Base-by-base conservation (phyloP, 208 protist genomes). In the Trypanosoma conorhini region DNA sequence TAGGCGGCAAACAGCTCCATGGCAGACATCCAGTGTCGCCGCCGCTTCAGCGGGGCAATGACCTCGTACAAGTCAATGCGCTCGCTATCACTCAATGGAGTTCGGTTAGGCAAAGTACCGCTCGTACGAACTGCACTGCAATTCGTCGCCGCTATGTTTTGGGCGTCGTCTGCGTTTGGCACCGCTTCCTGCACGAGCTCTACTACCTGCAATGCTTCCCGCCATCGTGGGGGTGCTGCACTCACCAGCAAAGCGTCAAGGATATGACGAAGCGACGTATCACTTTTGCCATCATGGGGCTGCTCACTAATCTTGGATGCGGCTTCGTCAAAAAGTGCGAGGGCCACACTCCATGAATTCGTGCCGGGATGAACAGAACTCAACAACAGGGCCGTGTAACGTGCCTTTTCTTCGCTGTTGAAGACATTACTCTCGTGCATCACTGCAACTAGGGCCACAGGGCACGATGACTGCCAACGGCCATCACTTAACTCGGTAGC, bases 1-100 rank as follows among this genome's bases (percentile, higher is more conserved):
- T 81, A 68, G 0, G 50, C 22, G 40, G 83, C 80, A 65, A 92
- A 86, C 15, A 89, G 58, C 19, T 67, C 62, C 17, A 86, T 59
- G 1, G 79, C 87, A 17, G 71, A 72, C 19, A 61, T 63, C 22
- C 80, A 72, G 42, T 70, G 42, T 8, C 72, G 72, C 24, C 30
- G 48, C 28, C 60, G 60, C 31, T 72, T 77, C 3, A 87, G 58
- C 22, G 72, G 68, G 9, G 31, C 60, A 62, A 87, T 7, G 21
- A 72, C 51, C 54, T 69, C 64, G 30, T 75, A 79, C 5, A 88
- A 65, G 62, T 74, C 65, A 46, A 77, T 76, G 44, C 76, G 86
- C 54, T 83, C 80, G 8, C 28, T 61, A 2, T 71, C 58, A 1
- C 57, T 79, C 28, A 91, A 67, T 15, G 72, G 80, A 3, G 50